Base-by-base conservation (phyloP, 176 grass and related monocot species). In the Eragrostis nindensis region DNA sequence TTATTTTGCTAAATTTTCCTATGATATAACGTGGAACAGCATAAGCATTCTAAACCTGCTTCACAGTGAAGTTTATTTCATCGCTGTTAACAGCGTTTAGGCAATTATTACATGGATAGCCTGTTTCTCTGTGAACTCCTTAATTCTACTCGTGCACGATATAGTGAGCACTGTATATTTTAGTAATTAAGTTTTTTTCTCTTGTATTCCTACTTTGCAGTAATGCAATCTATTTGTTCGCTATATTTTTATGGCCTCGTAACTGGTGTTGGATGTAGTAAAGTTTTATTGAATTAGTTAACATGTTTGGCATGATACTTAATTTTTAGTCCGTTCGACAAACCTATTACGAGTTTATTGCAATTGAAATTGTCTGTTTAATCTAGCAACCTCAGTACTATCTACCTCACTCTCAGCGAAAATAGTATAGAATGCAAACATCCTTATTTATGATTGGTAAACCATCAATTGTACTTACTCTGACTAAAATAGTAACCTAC, bases 401-500 rank as follows among this genome's bases (percentile, higher is more conserved):
- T 44, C 11, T 49, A 43, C 26, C 27, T 57, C 11, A 48, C 7
- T 86, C 30, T 21, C 1, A 8, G 5, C 18, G 14, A 11, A 11
- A 56, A 61, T 15, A 18, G 12, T 67, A 22, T 59, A 66, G 18
- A 19, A 80, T 62, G 52, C 62, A 24, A 30, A 22, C 74, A 62
- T 60, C 21, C 30, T 44, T 88, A 42, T 88, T 70, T 80, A 84
- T 77, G 36, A 50, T 49, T 48, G 63, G 19, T 87, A 17, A 12
- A 16, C 42, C 48, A 60, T 55, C 41, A 11, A 59, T 71, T 46
- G 22, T 72, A 66, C 11, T 10, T 53, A 16, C 38, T 53, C 62
- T 2, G 22, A 89, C 66, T 89, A 77, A 86, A 67, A 7, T 82
- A 77, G 22, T 73, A 72, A 52, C 71, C 62, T 78, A 10, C 57